Base-by-base conservation (phyloP, 202 grass and related monocot species). In the Sporobolus alterniflorus region DNA sequence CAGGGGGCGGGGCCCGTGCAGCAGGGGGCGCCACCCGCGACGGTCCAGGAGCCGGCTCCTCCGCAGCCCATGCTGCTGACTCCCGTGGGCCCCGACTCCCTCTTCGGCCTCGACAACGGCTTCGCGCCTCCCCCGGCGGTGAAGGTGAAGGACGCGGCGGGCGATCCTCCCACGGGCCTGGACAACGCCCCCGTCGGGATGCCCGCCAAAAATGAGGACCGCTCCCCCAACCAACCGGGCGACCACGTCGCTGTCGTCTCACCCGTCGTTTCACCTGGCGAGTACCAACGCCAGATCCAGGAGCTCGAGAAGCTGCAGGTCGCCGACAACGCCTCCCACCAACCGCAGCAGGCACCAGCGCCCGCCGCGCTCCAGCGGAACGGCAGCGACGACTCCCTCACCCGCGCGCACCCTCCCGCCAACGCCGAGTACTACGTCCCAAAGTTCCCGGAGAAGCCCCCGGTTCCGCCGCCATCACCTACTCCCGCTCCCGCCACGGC, bases 71-170 rank as follows among this genome's bases (percentile, higher is more conserved):
- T 79, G 62, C 34, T 55, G 25, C 51, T 71, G 2, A 28, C 65
- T 28, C 59, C 63, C 24, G 12, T 66, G 16, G 67, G 87, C 52
- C 96, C 88, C 12, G 96, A 99, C 82, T 91, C 76, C 83, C 89
- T 99, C 6, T 99, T 94, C 57, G 91, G 89, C 46, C 63, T 99
- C 55, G 96, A 99, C 73, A 86, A 83, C 57, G 81, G 89, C 60
- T 99, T 94, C 74, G 80, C 96, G 18, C 93, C 87, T 20, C 93
- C 93, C 2, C 93, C 93, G 0, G 91, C 91, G 16, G 87, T 94
- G 11, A 99, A 96, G 88, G 91, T 94, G 7, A 91, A 85, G 79
- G 89, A 96, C 59, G 84, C 89, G 20, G 79, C 74, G 3, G 76
- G 74, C 31, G 91, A 93, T 2, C 76, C 74, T 2, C 83, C 87